These are phyloP conservation scores for Suillus luteus DNA, from an alignment of 768 basidiomycete genomes.

Conservation along the genomic window DNA sequence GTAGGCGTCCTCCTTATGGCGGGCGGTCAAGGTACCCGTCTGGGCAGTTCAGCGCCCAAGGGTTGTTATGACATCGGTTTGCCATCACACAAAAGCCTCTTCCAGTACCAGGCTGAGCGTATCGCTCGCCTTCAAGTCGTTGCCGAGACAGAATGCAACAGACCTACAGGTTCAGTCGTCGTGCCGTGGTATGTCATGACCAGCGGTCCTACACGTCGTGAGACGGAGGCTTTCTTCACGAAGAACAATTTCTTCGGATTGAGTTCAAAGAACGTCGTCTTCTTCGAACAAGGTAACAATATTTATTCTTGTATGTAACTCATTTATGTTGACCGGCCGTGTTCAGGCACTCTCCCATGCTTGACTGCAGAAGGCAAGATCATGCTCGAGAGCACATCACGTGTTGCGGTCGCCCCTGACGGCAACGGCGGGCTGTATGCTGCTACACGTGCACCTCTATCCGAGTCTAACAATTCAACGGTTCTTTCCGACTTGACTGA, in stretches of 20 bases:
- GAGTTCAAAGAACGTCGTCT: conserved; percentile 72
- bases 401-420: conserved; percentile 93
- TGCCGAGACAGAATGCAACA: conserved; percentile 58
- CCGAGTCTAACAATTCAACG: conserved; percentile 58
- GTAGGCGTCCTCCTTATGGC: conserved; percentile 98
- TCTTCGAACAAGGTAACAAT: conserved; percentile 92
- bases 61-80: conserved; percentile 98
- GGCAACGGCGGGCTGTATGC: conserved; percentile 98
- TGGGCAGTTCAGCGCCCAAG: conserved; percentile 92
- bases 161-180: conserved; percentile 60
- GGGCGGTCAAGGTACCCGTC: conserved; percentile 94
- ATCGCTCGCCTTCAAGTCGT: conserved; percentile 81
- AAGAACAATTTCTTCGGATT: conserved; percentile 83
- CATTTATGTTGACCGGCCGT: background rate
- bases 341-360: conserved; percentile 89
- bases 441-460: conserved; percentile 80
- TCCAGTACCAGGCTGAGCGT: conserved; percentile 97
- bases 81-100: conserved; percentile 90
- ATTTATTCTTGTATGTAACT: conserved; percentile 9
- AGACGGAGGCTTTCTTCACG: conserved; percentile 85
- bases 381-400: conserved; percentile 75
- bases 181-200: conserved; percentile 99
- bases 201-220: conserved; percentile 88
- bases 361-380: conserved; percentile 93
- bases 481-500: conserved; percentile 82